Base-by-base conservation (phyloP, 73 alveolate species). In the Paramecium tetraurelia region DNA sequence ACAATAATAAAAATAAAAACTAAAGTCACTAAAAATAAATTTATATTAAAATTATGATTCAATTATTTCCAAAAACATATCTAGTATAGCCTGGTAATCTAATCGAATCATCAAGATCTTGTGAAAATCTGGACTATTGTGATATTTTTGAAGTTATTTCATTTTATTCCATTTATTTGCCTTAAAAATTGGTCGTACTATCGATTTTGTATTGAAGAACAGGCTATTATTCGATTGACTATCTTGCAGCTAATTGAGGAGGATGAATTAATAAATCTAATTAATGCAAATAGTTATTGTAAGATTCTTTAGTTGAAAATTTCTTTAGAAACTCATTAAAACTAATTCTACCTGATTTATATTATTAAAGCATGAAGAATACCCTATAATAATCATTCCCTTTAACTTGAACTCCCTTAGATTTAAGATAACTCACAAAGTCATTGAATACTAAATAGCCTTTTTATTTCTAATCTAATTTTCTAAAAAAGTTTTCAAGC, bases 301-400 rank as follows among this genome's bases (percentile, higher is more conserved):
- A 80, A 38, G 46, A 76, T 43, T 80, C 35, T 44, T 24, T 48
- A 44, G 48, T 80, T n/a, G 90, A 33, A 48, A 80, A 80, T 20
- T 44, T 43, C 5, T 18, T 31, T 2, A 80, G 44, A 80, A 80
- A 80, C 29, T 80, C 90, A 31, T 80, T 63, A 80, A 80, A 80
- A 46, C 44, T 80, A 24, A 40, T 20, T 80, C 90, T 40, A 24
- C 90, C 90, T 44, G 90, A 80, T 48, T 80, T 80, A 80, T 80
- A 20, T 46, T 80, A 31, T 22, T 80, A 35, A 10, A 80, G 43
- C 57, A 33, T 40, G 20, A 31, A 80, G 53, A 80, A 80, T 7
- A 80, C 76, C 9, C 43, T 43, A 20, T 22, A 8, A 10, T 24
- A 80, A 44, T 80, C 90, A 24, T 27, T 48, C 1, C 57, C 57